Evolutionary conservation across 352 stramenopile species (phyloP), one percentile per base, ranked within the genome.

Genomic region (Phytopythium litorale): DNA sequence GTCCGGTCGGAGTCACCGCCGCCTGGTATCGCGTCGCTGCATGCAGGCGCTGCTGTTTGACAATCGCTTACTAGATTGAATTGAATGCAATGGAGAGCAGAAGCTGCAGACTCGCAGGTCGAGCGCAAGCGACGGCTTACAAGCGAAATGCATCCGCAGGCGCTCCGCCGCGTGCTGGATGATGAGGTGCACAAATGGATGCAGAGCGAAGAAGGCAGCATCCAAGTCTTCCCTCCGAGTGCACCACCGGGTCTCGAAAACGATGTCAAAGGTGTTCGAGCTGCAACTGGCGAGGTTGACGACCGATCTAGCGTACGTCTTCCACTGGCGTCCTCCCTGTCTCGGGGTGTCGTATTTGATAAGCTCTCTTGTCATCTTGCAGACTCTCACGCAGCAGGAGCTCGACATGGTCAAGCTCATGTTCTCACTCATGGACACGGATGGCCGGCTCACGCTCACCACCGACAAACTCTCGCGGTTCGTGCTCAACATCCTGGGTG

Each of bases 331-430:
- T 46, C 40, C 40, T 46, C 18, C 16, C 40, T 46, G 40, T 46
- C 12, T 46, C 2, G 15, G 40, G 18, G 3, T 21, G 9, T 9
- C 18, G 13, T 46, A 7, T 25, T 13, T 18, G 18, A 18, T 48
- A 48, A 48, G 12, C 13, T 3, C 3, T 48, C n/a, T 23, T 55
- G 49, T 38, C 13, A 23, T 38, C 19, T 18, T 38, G 7, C 35
- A 90, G 83, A 58, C 74, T 2, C 77, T 94, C n/a, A 72, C 73
- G 6, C 55, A 67, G 15, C 56, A 81, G 58, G 83, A 94, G 60
- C 69, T 94, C 7, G 81, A 94, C 40, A 88, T 82, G 55, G 70
- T 90, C 23, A 94, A 94, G 58, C 62, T 94, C 2, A 82, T 89
- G 35, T 94, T 94, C 51, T 89, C 81, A 18, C 67, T 94, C 7